A percentile compares a stretch with the other conserved stretches of the same genome.
Conservation (phyloP, 2,329 filamentous ascomycete species). For the Hypoxylon sp. region DNA sequence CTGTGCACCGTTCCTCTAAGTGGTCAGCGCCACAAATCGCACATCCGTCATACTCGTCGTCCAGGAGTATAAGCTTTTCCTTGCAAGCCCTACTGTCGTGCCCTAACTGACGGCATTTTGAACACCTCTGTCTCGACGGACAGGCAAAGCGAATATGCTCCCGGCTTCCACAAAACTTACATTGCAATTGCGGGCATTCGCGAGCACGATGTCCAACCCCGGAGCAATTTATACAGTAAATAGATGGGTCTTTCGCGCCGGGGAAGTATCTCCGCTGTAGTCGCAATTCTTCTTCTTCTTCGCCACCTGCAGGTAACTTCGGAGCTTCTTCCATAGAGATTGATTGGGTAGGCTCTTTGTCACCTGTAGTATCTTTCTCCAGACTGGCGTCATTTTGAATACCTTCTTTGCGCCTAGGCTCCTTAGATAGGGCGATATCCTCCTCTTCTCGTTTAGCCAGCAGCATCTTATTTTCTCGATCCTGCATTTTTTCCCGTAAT, state of each 20-base stretch:
- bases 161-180: conserved; percentile 63
- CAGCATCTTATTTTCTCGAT: conserved; percentile 2
- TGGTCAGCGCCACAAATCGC: conserved; percentile 73
- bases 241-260: conserved; percentile 59
- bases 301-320: not conserved
- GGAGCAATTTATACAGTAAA: conserved; percentile 68
- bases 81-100: conserved; percentile 67
- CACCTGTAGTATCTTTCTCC: not conserved
- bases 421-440: conserved; percentile 54
- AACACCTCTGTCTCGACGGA: conserved; percentile 65
- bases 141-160: conserved; percentile 67
- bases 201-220: conserved; percentile 62
- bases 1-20: conserved; percentile 71
- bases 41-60: conserved; percentile 70
- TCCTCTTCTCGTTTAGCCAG: conserved; percentile 42
- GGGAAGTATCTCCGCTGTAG: conserved; percentile 68
- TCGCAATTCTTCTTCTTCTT: conserved; percentile 55
- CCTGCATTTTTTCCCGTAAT: conserved; percentile 18
- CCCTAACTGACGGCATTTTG: conserved; percentile 74
- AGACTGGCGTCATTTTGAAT: conserved; percentile 26
- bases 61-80: conserved; percentile 68
- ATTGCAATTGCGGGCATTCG: conserved; percentile 63
- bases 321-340: not conserved
- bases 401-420: not conserved
- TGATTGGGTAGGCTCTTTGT: not conserved